Conservation (phyloP, 441 rosid species). For the Syzygium malaccense region DNA sequence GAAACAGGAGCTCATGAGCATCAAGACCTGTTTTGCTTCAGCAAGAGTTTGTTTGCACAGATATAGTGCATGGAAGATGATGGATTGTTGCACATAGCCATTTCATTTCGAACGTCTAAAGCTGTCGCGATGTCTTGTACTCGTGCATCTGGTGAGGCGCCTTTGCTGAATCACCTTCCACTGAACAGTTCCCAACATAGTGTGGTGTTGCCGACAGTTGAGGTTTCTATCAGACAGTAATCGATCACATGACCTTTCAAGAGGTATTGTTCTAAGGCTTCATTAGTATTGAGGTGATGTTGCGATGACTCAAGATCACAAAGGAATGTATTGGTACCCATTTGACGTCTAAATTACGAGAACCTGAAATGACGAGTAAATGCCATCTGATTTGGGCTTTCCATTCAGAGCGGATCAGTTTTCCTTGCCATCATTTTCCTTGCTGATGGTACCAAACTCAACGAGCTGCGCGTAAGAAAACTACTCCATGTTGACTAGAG, state of each 20-base stretch:
- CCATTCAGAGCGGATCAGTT: background rate
- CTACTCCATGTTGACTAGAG: background rate
- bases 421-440: background rate
- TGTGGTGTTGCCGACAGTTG: background rate
- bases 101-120: background rate
- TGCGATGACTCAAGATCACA: background rate
- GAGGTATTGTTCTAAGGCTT: background rate
- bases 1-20: background rate
- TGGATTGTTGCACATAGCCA: background rate
- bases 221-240: background rate
- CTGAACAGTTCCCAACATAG: background rate
- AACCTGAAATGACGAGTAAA: background rate
- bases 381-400: background rate
- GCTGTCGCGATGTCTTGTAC: background rate
- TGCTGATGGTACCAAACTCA: too few species aligned
- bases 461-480: background rate
- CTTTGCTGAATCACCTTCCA: background rate
- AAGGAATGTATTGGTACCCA: background rate
- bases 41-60: background rate
- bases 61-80: background rate
- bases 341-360: background rate
- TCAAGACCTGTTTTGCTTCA: background rate
- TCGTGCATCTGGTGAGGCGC: background rate
- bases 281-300: background rate
- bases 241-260: background rate